Conservation (phyloP, 176 grass and related monocot genomes). For the Miscanthus lutarioriparius region DNA sequence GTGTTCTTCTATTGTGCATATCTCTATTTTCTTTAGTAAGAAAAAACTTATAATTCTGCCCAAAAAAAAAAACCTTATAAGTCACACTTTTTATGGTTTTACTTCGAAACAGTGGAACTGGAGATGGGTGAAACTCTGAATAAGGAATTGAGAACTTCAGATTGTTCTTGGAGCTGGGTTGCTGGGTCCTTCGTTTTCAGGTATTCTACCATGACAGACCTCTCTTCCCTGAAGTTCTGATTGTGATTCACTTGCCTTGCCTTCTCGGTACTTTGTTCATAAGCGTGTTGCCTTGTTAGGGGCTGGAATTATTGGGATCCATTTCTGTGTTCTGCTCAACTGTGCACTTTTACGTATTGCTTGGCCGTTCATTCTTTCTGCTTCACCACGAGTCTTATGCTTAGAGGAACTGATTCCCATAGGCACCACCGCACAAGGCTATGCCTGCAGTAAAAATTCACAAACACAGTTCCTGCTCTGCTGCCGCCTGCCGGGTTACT, state of each 20-base stretch:
- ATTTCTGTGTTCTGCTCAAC: not conserved
- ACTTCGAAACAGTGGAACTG: not conserved
- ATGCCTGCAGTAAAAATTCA: not conserved
- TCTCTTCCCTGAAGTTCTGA: not conserved
- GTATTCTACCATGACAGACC: not conserved
- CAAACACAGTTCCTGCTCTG: not conserved
- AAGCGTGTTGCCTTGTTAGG: not conserved
- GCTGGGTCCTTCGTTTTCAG: not conserved
- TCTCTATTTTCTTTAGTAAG: not conserved
- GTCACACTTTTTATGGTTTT: not conserved
- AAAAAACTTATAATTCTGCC: not conserved
- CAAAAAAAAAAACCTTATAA: not conserved
- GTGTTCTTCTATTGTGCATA: not conserved
- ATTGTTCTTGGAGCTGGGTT: not conserved
- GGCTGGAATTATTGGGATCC: not conserved
- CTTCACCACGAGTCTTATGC: not conserved
- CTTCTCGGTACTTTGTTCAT: not conserved
- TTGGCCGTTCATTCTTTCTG: not conserved
- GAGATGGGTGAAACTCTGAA: conserved; percentile 1
- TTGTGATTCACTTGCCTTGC: not conserved
- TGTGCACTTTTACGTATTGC: not conserved
- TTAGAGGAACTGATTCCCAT: not conserved
- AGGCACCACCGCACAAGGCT: not conserved
- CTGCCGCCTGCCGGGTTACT: too few relatives aligned
- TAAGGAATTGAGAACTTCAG: not conserved